Percentiles rank a stretch among this genome's conserved stretches.
phyloP scores from a whole-genome alignment of 2,329 filamentous ascomycete species.

The Aureobasidium sp. region DNA sequence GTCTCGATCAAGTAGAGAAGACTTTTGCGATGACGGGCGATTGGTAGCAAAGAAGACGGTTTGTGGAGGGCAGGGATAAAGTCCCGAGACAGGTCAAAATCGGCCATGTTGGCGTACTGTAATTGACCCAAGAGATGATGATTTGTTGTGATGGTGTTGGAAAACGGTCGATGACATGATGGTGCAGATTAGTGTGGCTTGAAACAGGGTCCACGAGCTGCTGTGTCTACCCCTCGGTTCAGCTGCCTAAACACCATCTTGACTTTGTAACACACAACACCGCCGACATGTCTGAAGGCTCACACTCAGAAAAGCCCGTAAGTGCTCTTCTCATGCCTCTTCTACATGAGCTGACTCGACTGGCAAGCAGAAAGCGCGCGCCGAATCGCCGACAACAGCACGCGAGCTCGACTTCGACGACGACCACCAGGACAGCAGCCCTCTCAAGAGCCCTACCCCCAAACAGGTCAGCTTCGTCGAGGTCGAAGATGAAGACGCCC shows the following conservation, averaged over 20 bases:
- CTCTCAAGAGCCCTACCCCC: conserved; percentile 34
- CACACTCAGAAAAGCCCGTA: conserved; percentile 11
- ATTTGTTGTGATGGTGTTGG: neutral
- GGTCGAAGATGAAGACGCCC: conserved; percentile 44
- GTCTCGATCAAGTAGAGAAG: conserved; percentile 84
- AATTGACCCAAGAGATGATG: neutral
- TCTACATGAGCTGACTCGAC: neutral
- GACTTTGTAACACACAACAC: neutral
- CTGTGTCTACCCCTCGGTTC: neutral
- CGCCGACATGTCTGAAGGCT: conserved; percentile 9
- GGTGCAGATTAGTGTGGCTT: neutral
- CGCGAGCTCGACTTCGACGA: conserved; percentile 48
- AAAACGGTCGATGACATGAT: neutral
- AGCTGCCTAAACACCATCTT: neutral
- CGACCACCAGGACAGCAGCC: conserved; percentile 39
- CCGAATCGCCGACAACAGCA: conserved; percentile 32
- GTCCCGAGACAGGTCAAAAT: conserved; percentile 30
- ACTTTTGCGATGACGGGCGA: conserved; percentile 71
- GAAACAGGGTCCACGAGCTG: neutral
- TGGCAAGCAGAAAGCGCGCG: conserved; percentile 13
- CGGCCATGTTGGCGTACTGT: conserved; percentile 22
- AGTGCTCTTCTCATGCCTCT: neutral
- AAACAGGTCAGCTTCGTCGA: conserved; percentile 44
- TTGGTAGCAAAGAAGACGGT: conserved; percentile 74
- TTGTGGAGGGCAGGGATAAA: conserved; percentile 81